A percentile compares a stretch with the other conserved stretches of the same genome.
Evolutionary conservation across 2,329 filamentous ascomycete genomes (phyloP).

Genomic region (Alternaria atra): DNA sequence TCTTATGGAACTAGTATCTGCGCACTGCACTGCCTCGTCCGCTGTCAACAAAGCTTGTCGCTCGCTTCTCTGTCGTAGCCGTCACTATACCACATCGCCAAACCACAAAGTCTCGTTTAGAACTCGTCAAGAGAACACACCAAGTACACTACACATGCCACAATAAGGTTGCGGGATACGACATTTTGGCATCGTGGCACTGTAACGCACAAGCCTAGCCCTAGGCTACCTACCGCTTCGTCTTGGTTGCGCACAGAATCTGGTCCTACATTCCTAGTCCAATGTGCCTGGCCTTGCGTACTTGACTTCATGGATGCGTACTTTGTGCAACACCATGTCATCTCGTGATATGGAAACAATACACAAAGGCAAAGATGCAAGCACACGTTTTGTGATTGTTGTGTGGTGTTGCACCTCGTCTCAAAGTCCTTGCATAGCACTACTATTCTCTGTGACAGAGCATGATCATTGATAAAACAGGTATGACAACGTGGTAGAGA

Average conservation of each 20-base stretch:
- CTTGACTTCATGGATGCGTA: not conserved
- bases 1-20: not conserved
- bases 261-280: not conserved
- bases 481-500: not conserved
- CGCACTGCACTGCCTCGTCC: not conserved
- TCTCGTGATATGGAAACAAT: not conserved
- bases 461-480: not conserved
- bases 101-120: not conserved
- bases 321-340: not conserved
- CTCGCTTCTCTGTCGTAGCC: not conserved
- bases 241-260: not conserved
- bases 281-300: not conserved
- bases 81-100: not conserved
- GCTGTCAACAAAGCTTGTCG: not conserved
- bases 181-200: not conserved
- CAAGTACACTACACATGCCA: not conserved
- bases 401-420: not conserved
- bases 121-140: not conserved
- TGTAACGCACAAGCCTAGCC: not conserved
- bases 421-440: not conserved
- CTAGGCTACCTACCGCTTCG: not conserved
- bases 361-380: not conserved
- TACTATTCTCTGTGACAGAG: not conserved
- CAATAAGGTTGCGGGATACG: not conserved
- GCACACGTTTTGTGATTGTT: not conserved